Evolutionary conservation across 2,329 filamentous ascomycete species (phyloP), one percentile per base, ranked within the genome.

Genomic region (Neophaeococcomyces aloes): DNA sequence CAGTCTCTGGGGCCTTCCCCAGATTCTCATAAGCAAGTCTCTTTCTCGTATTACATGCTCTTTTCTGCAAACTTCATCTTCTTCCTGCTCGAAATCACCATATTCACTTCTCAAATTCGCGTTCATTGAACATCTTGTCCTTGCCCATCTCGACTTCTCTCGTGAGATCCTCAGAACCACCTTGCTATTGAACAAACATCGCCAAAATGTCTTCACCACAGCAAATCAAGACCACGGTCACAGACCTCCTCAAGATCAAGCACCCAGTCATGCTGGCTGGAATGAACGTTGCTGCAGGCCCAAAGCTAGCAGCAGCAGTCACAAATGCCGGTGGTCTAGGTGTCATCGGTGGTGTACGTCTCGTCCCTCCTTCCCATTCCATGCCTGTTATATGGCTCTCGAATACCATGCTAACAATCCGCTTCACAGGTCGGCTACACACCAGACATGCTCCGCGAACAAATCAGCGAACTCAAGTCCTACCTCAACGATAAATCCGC

Each of bases 281-380:
- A 65, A 98, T 98, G 91, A 96, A 98, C 75, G 91, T 96, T 52
- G 91, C 91, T 45, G 91, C 91, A 48, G 91, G 91, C 39, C 91
- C 91, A 44, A 93, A 87, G 75, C 81, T 98, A 60, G 91, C 91
- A 42, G 91, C 91, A 27, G 91, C 91, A 32, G 91, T 98, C 57
- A 93, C 89, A 56, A 95, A 98, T 67, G 91, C 91, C 41, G 91
- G 91, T 55, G 91, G 91, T 60, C 75, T 98, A 49, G 91, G 91
- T 69, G 91, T 98, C 58, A 89, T 98, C 57, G 91, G 91, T 55
- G 91, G 91, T 64, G 82, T 55, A 53, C 47, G 53, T 19, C 27
- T 25, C 5, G 13, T 29, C 17, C 21, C 33, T 25, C 42, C 33
- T 39, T 18, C 34, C 17, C 45, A 13, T 19, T 23, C 10, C 7